Conservation (phyloP, 176 grass and related monocot species). For the Carex scoparia region DNA sequence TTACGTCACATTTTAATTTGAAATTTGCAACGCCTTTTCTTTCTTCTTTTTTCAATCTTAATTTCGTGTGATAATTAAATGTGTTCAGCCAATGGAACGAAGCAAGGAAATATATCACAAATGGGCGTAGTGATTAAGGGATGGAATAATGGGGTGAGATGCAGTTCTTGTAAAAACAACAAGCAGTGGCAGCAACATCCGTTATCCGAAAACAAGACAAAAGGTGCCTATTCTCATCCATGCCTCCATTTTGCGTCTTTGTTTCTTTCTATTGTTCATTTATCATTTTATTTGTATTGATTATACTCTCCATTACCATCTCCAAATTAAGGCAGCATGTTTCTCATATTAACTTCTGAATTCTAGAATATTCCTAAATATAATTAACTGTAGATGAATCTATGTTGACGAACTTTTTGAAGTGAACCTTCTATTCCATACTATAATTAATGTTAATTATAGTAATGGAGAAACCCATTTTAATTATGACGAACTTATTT, state of each 20-base stretch:
- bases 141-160: not conserved
- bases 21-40: not conserved
- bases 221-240: constrained; percentile 23
- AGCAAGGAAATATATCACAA: not conserved
- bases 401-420: too few relatives aligned
- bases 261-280: constrained; percentile 1
- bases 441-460: too few relatives aligned
- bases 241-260: constrained; percentile 11
- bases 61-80: not conserved
- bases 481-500: not conserved
- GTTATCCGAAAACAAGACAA: constrained; percentile 17
- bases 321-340: not conserved
- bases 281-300: not conserved
- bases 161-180: not conserved
- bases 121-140: not conserved
- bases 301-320: not conserved
- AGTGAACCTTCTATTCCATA: too few relatives aligned
- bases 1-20: not conserved
- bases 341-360: too few relatives aligned
- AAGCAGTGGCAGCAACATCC: not conserved
- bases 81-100: constrained; percentile 4
- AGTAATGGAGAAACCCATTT: too few relatives aligned
- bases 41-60: not conserved
- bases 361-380: too few relatives aligned
- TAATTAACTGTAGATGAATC: not conserved